Percentiles rank a stretch among this genome's conserved stretches.
phyloP scores from a whole-genome alignment of 1,284 basidiomycete species.

The Cronartium quercuum region DNA sequence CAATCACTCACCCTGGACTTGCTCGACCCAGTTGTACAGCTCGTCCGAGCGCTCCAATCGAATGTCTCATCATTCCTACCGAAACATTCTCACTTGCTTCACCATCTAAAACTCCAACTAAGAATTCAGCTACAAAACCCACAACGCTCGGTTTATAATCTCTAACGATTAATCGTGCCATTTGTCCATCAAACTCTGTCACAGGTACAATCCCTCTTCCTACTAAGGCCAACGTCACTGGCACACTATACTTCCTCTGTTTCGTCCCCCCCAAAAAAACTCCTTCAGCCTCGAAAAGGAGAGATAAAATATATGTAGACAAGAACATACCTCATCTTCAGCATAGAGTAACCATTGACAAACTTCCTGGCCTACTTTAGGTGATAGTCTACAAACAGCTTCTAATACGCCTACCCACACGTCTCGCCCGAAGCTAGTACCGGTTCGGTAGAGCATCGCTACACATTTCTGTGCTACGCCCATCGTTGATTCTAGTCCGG shows the following conservation, averaged over 20 bases:
- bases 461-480: slow-evolving; percentile 55
- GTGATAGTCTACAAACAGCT: slow-evolving; percentile 77
- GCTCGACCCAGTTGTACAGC: slow-evolving; percentile 63
- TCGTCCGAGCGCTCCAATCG: slow-evolving; percentile 36
- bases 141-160: slow-evolving; percentile 72
- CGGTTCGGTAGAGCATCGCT: slow-evolving; percentile 24
- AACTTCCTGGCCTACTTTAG: slow-evolving; percentile 92
- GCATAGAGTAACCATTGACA: slow-evolving; percentile 94
- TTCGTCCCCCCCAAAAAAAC: neutral
- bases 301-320: neutral
- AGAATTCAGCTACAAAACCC: slow-evolving; percentile 74
- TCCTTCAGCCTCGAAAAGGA: neutral
- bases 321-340: slow-evolving; percentile 65
- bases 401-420: slow-evolving; percentile 84
- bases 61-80: slow-evolving; percentile 55
- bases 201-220: slow-evolving; percentile 74
- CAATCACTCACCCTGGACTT: slow-evolving; percentile 66
- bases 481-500: slow-evolving; percentile 58
- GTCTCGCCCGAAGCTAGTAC: slow-evolving; percentile 70
- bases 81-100: slow-evolving; percentile 58
- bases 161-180: slow-evolving; percentile 72
- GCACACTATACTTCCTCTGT: slow-evolving; percentile 85
- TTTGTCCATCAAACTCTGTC: slow-evolving; percentile 76
- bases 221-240: slow-evolving; percentile 83
- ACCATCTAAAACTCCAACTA: slow-evolving; percentile 75